Conservation (phyloP, 192 early-diverging fungal species). For the Dispira simplex region DNA sequence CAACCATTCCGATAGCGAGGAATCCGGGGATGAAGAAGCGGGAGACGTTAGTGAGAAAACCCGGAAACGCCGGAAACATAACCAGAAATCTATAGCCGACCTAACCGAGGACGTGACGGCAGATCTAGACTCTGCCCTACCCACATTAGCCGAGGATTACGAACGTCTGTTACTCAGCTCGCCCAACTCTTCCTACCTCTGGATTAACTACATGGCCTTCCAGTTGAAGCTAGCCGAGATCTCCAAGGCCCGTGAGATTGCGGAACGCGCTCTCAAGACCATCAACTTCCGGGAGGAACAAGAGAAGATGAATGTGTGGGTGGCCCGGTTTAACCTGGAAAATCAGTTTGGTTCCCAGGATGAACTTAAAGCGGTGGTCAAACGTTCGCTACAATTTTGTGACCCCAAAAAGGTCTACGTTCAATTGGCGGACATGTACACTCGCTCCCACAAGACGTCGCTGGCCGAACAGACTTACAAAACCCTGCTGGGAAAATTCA, state of each 20-base stretch:
- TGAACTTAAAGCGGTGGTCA: slow-evolving; percentile 64
- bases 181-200: slow-evolving; percentile 91
- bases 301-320: slow-evolving; percentile 97
- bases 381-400: slow-evolving; percentile 67
- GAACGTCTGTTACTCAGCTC: slow-evolving; percentile 87
- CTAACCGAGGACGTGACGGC: slow-evolving; percentile 51
- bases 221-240: slow-evolving; percentile 89
- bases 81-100: slow-evolving; percentile 24
- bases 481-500: slow-evolving; percentile 71
- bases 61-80: slow-evolving; percentile 39
- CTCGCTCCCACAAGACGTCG: slow-evolving; percentile 57
- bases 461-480: slow-evolving; percentile 53
- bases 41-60: slow-evolving; percentile 21
- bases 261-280: slow-evolving; percentile 83
- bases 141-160: slow-evolving; percentile 69
- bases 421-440: slow-evolving; percentile 81
- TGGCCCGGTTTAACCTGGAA: slow-evolving; percentile 90
- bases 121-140: slow-evolving; percentile 46
- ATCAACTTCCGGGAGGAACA: slow-evolving; percentile 85
- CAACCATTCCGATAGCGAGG: slow-evolving; percentile 21
- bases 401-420: slow-evolving; percentile 84
- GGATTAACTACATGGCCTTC: slow-evolving; percentile 99
- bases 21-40: slow-evolving; percentile 15
- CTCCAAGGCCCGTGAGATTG: slow-evolving; percentile 80
- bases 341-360: slow-evolving; percentile 83